Evolutionary conservation across 106 monocot genomes (phyloP).

Genomic region (Acorus calamus): DNA sequence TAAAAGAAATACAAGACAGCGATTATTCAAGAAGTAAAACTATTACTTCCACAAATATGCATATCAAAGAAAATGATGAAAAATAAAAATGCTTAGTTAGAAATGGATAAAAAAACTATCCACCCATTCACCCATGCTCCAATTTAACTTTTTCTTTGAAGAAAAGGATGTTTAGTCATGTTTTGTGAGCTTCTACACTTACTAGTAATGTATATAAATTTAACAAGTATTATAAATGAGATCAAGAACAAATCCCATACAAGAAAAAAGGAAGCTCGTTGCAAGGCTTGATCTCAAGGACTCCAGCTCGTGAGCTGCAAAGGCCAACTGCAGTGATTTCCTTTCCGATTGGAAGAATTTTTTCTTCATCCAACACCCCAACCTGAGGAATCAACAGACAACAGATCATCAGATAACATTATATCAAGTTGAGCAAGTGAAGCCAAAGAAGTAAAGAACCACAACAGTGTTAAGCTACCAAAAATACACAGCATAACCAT

Average conservation of each 20-base stretch:
- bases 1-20: not conserved
- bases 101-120: too few relatives aligned
- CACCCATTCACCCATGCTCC: too few relatives aligned
- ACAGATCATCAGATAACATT: not conserved
- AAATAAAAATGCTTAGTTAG: too few relatives aligned
- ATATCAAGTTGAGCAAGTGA: not conserved
- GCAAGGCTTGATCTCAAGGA: constrained; percentile 65
- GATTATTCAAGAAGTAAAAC: not conserved
- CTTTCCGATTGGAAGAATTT: constrained; percentile 85
- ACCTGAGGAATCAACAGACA: constrained; percentile 32
- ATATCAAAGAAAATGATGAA: too few relatives aligned
- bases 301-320: constrained; percentile 37
- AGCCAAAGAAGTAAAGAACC: not conserved
- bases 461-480: not conserved
- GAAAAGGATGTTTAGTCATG: too few relatives aligned
- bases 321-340: constrained; percentile 79
- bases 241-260: constrained; percentile 26
- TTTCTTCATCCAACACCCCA: constrained; percentile 89
- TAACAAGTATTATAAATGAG: too few relatives aligned
- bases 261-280: constrained; percentile 78
- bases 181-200: too few relatives aligned
- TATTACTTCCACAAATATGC: not conserved
- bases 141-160: too few relatives aligned
- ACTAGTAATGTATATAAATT: too few relatives aligned
- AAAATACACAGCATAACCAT: not conserved